phyloP scores from a whole-genome alignment of 2,329 filamentous ascomycete genomes.

The Microsporum canis region DNA sequence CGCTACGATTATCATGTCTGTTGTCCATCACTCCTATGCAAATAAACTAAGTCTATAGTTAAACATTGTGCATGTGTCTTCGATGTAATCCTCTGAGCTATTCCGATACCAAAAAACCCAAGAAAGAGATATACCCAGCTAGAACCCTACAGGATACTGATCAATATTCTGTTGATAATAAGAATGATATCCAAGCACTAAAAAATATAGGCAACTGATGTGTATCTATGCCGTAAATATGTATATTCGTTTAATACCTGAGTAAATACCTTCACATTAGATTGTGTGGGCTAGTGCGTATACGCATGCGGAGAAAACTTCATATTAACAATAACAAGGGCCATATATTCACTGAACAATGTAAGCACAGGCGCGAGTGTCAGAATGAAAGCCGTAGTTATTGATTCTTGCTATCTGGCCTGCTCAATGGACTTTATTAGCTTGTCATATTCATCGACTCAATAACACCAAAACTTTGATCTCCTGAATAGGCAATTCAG shows the following conservation, averaged over 20 bases:
- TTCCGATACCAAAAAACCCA: background rate
- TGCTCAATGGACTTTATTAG: background rate
- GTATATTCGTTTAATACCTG: no score
- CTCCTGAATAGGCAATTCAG: background rate
- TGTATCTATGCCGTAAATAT: no score
- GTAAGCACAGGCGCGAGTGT: background rate
- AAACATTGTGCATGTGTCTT: background rate
- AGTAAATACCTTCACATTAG: background rate
- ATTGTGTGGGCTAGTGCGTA: background rate
- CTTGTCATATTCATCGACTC: background rate
- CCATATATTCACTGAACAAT: background rate
- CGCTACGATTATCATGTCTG: background rate
- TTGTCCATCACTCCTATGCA: background rate
- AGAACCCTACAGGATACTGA: no score
- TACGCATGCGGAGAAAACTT: background rate
- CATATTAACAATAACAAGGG: background rate
- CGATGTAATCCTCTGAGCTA: background rate
- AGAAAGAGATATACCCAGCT: background rate
- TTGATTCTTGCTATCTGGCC: background rate
- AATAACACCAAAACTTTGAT: conserved; percentile 1
- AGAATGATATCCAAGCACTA: no score
- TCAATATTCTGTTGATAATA: no score
- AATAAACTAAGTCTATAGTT: background rate
- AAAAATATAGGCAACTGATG: no score
- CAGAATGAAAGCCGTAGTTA: background rate